Evolutionary conservation across 2,329 filamentous ascomycete species (phyloP).

Genomic region (Lecanicillium sp.): DNA sequence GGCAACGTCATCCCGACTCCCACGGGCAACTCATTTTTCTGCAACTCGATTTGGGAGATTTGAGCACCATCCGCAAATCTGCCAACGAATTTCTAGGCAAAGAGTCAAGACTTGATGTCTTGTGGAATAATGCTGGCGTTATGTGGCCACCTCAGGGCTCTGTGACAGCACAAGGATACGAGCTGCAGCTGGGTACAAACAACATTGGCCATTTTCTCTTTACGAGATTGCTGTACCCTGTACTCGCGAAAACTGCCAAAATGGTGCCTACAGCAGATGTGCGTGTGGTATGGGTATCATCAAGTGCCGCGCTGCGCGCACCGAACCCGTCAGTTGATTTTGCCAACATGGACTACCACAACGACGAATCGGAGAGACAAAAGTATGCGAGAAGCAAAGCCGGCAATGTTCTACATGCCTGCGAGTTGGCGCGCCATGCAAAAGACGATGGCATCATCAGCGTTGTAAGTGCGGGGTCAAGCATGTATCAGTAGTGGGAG

Average conservation of each 20-base stretch:
- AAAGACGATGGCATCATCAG: slow-evolving; percentile 13
- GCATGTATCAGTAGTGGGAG: not conserved
- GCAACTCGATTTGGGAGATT: slow-evolving; percentile 26
- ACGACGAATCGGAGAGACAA: slow-evolving; percentile 8
- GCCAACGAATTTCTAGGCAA: slow-evolving; percentile 13
- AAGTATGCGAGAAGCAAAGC: slow-evolving; percentile 16
- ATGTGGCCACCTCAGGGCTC: slow-evolving; percentile 25
- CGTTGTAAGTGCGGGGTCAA: slow-evolving; percentile 8
- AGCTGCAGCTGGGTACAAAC: slow-evolving; percentile 27
- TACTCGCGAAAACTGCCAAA: slow-evolving; percentile 18
- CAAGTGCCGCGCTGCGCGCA: slow-evolving; percentile 10
- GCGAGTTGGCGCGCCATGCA: slow-evolving; percentile 16
- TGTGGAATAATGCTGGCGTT: slow-evolving; percentile 29
- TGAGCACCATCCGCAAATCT: slow-evolving; percentile 17
- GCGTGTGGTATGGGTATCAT: slow-evolving; percentile 15
- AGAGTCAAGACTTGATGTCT: slow-evolving; percentile 20
- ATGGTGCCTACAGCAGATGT: slow-evolving; percentile 17
- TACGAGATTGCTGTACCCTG: slow-evolving; percentile 22
- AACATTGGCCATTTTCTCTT: slow-evolving; percentile 27
- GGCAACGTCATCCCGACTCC: slow-evolving; percentile 18
- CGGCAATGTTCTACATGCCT: slow-evolving; percentile 14
- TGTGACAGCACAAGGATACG: slow-evolving; percentile 25
- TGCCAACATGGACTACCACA: slow-evolving; percentile 11
- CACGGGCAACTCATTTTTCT: slow-evolving; percentile 28
- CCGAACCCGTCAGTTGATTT: slow-evolving; percentile 6